Percentiles rank a stretch among this genome's conserved stretches.
phyloP scores from a whole-genome alignment of 1,139 yeast genomes.

The Geotrichum phurueaensis region DNA sequence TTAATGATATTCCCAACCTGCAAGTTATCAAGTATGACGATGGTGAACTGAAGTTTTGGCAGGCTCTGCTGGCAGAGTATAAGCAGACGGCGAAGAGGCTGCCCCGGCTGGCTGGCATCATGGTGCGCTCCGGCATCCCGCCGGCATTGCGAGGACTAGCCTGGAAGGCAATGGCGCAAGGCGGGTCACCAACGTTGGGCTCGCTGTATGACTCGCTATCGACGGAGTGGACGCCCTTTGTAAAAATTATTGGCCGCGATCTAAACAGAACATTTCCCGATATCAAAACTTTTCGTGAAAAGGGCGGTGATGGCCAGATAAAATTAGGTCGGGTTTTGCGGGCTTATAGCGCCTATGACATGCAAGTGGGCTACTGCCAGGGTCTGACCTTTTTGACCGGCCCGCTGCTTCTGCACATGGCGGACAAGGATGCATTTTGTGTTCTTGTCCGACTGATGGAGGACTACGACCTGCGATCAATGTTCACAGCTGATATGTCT shows the following conservation, averaged over 20 bases:
- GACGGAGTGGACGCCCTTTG: slow-evolving; percentile 42
- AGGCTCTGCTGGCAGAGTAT: slow-evolving; percentile 35
- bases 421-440: slow-evolving; percentile 48
- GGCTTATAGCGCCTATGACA: slow-evolving; percentile 63
- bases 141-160: slow-evolving; percentile 38
- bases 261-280: slow-evolving; percentile 59
- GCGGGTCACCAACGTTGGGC: slow-evolving; percentile 33
- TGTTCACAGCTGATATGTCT: slow-evolving; percentile 54
- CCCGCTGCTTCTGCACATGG: slow-evolving; percentile 49
- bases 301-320: slow-evolving; percentile 41
- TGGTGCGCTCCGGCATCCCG: slow-evolving; percentile 38
- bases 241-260: slow-evolving; percentile 56
- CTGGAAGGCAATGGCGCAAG: slow-evolving; percentile 37
- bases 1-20: slow-evolving; percentile 27
- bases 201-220: slow-evolving; percentile 39
- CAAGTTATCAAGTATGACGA: slow-evolving; percentile 21
- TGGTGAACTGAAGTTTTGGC: slow-evolving; percentile 35
- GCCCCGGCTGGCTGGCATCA: slow-evolving; percentile 30
- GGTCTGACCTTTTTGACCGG: slow-evolving; percentile 67
- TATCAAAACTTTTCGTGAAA: slow-evolving; percentile 46
- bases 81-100: slow-evolving; percentile 29
- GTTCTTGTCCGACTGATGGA: slow-evolving; percentile 58
- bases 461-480: slow-evolving; percentile 53
- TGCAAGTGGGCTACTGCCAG: slow-evolving; percentile 67
- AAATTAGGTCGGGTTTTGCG: slow-evolving; percentile 54